phyloP scores from a whole-genome alignment of 192 early-diverging fungal species.

The Mycoemilia scoparia region DNA sequence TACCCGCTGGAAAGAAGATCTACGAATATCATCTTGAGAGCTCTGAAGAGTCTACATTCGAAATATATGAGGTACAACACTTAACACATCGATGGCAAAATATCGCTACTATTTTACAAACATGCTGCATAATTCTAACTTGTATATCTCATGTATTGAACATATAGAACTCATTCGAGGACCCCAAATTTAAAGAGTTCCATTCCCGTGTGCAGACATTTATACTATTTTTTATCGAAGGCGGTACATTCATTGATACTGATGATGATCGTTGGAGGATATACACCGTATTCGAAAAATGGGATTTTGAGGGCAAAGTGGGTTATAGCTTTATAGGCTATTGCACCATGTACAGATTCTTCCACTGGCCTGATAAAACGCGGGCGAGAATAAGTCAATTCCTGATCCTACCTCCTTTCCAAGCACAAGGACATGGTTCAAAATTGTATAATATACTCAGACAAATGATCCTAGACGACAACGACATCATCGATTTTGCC shows the following conservation, averaged over 20 bases:
- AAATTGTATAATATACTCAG: constrained; percentile 47
- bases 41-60: constrained; percentile 27
- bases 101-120: too few relatives aligned
- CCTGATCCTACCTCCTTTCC: constrained; percentile 79
- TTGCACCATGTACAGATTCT: constrained; percentile 70
- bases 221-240: constrained; percentile 75
- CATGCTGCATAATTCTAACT: background rate
- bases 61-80: constrained; percentile 47
- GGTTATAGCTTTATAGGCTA: constrained; percentile 69
- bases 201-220: constrained; percentile 67
- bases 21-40: constrained; percentile 41
- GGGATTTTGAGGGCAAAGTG: constrained; percentile 17
- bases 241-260: constrained; percentile 67
- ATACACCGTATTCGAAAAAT: constrained; percentile 39
- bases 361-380: constrained; percentile 54
- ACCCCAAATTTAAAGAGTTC: constrained; percentile 48
- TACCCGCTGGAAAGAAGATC: constrained; percentile 61
- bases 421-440: constrained; percentile 64
- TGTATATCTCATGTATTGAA: too few relatives aligned
- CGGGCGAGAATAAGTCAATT: constrained; percentile 89
- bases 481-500: constrained; percentile 17
- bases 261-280: constrained; percentile 71
- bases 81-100: too few relatives aligned
- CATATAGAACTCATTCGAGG: constrained; percentile 41
- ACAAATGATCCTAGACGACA: constrained; percentile 4